Evolutionary conservation across 441 rosid species (phyloP).

Genomic region (Omphalea diandra): DNA sequence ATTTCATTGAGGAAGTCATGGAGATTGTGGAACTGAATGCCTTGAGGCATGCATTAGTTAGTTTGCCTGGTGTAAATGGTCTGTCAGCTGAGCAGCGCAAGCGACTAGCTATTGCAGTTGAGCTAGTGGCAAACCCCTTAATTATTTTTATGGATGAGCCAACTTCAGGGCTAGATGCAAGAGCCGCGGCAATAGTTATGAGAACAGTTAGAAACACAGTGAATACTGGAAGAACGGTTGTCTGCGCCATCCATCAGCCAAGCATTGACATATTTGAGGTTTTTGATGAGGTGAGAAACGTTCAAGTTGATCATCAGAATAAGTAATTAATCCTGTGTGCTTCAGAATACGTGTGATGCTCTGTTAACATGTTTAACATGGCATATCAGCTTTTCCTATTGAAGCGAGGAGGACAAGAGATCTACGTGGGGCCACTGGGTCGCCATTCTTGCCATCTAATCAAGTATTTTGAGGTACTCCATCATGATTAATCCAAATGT

Average conservation of each 20-base stretch:
- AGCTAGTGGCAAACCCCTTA: constrained; percentile 46
- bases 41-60: constrained; percentile 38
- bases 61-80: constrained; percentile 42
- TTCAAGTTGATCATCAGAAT: background rate
- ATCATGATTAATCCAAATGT: background rate
- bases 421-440: constrained; percentile 77
- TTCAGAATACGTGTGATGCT: background rate
- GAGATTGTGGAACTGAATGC: constrained; percentile 41
- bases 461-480: constrained; percentile 62
- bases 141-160: constrained; percentile 51
- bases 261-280: constrained; percentile 28
- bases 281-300: constrained; percentile 21
- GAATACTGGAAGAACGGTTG: constrained; percentile 47
- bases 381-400: constrained; percentile 56
- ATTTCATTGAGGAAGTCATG: constrained; percentile 40
- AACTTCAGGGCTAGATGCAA: constrained; percentile 49
- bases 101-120: constrained; percentile 46
- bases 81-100: constrained; percentile 48
- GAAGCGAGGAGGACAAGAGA: constrained; percentile 80
- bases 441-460: constrained; percentile 57
- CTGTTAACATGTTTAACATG: background rate
- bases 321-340: constrained; percentile 42
- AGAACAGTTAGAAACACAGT: constrained; percentile 48
- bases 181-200: constrained; percentile 52
- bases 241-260: constrained; percentile 53